Percentiles rank a stretch among this genome's conserved stretches.
Conservation (phyloP, 768 basidiomycete species). For the Boletus vinaceobasis region DNA sequence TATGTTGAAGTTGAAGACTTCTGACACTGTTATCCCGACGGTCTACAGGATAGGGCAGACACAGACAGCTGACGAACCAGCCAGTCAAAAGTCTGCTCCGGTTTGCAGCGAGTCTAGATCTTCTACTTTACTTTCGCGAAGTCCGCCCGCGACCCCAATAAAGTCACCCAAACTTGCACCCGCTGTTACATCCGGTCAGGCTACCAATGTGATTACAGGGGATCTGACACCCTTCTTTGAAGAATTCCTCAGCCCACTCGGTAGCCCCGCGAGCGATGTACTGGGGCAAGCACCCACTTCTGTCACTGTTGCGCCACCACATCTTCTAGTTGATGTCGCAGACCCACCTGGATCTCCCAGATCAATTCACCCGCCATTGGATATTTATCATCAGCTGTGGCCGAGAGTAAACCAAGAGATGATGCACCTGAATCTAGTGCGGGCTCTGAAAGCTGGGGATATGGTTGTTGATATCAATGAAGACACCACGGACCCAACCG, state of each 20-base stretch:
- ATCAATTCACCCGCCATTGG: conserved; percentile 7
- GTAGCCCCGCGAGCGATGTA: conserved; percentile 16
- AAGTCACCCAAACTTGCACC: not conserved
- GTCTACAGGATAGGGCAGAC: conserved; percentile 32
- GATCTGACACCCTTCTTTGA: conserved; percentile 5
- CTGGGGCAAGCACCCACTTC: not conserved
- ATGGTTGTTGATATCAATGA: not conserved
- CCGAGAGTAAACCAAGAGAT: conserved; percentile 38
- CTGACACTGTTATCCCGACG: conserved; percentile 46
- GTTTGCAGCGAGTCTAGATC: not conserved
- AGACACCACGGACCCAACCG: not conserved
- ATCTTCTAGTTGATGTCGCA: conserved; percentile 8
- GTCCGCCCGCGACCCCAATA: not conserved
- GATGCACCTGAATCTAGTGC: conserved; percentile 27
- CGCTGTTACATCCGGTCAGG: not conserved
- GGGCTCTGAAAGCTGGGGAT: not conserved
- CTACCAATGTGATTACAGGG: not conserved
- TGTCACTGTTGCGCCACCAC: not conserved
- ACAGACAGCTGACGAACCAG: not conserved
- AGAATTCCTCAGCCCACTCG: conserved; percentile 25
- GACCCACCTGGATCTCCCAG: conserved; percentile 7
- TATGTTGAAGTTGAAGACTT: conserved; percentile 66
- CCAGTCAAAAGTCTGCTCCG: not conserved
- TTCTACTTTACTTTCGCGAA: not conserved
- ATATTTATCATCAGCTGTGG: conserved; percentile 31